Evolutionary conservation across 106 monocot genomes (phyloP).

Genomic region (Xerophyta viscosa): DNA sequence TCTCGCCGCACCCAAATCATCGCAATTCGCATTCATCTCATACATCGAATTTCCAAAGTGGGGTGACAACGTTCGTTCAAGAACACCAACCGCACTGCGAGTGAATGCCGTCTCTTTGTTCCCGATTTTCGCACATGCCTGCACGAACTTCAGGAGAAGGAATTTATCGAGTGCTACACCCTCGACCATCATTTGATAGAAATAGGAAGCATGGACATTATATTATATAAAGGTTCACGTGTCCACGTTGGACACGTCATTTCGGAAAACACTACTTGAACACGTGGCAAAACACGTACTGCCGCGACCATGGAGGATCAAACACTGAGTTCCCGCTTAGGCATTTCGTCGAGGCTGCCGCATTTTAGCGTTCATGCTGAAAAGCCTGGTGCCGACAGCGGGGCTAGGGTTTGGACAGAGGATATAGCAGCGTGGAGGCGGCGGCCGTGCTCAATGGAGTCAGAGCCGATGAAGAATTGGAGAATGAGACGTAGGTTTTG

Average conservation of each 20-base stretch:
- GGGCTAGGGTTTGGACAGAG: constrained; percentile 22
- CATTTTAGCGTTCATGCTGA: constrained; percentile 92
- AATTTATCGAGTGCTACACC: constrained; percentile 55
- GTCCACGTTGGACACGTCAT: too few species aligned
- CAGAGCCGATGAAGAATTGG: constrained; percentile 68
- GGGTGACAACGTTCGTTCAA: constrained; percentile 14
- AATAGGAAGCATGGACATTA: constrained; percentile 42
- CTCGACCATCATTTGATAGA: constrained; percentile 51
- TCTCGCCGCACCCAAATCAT: constrained; percentile 33
- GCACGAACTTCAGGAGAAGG: constrained; percentile 65
- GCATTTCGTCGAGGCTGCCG: constrained; percentile 61
- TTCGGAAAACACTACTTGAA: too few species aligned
- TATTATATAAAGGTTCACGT: constrained; percentile 47
- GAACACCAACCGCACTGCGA: constrained; percentile 46
- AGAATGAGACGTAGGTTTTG: constrained; percentile 54
- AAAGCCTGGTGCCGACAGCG: constrained; percentile 62
- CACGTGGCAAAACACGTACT: too few species aligned
- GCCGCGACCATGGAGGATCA: constrained; percentile 80
- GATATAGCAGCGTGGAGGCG: constrained; percentile 42
- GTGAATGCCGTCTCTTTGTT: constrained; percentile 52
- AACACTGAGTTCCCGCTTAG: constrained; percentile 43
- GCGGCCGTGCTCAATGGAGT: constrained; percentile 52
- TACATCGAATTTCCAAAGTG: constrained; percentile 62
- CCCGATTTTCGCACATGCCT: constrained; percentile 51
- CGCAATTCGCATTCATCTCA: constrained; percentile 79